Base-by-base conservation (phyloP, 2,329 filamentous ascomycete genomes). In the Phyllachora maydis region DNA sequence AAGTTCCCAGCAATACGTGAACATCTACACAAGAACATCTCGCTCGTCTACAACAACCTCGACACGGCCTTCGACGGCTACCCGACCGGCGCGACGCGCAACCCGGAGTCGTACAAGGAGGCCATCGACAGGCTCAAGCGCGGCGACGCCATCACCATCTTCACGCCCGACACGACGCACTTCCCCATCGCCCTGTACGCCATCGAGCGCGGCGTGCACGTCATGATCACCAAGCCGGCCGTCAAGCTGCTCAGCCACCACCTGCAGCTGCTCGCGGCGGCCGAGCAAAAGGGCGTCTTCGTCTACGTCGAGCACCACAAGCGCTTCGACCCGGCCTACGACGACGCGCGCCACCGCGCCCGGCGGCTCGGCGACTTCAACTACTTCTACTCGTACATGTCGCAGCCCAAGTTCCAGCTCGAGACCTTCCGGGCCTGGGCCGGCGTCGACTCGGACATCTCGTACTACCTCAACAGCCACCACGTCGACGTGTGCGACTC, bases 341-440 rank as follows among this genome's bases (percentile, higher is more conserved):
- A 78, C 9, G 83, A 93, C 46, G 85, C 85, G 9, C 66, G 72
- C 23, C 72, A 72, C 52, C 70, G 74, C 36, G 78, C 79, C 9
- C 54, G 66, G 41, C 68, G 59, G 25, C 57, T 93, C 6, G 83
- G 83, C 33, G 81, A 92, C 51, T 93, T 93, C 67, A 92, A 91
- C 59, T 93, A 93, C 60, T 93, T 91, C 47, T 93, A 92, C 62
- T 75, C 67, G 37, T 93, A 93, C 64, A 91, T 92, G 82, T 79
- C 71, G 23, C 82, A 92, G 57, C 77, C 74, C 30, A 91, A 90
- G 54, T 79, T 63, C 23, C 82, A 91, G 52, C 65, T 92, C 22
- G 77, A 90, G 57, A 92, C 82, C 1, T 92, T 92, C 68, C 83
- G 81, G 50, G 75, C 81, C 3, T 92, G 82, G 82, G 83, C 83